These are phyloP conservation scores for Pseudogymnoascus sp. DNA, from an alignment of 2,329 filamentous ascomycete species.

Conservation along the genomic window DNA sequence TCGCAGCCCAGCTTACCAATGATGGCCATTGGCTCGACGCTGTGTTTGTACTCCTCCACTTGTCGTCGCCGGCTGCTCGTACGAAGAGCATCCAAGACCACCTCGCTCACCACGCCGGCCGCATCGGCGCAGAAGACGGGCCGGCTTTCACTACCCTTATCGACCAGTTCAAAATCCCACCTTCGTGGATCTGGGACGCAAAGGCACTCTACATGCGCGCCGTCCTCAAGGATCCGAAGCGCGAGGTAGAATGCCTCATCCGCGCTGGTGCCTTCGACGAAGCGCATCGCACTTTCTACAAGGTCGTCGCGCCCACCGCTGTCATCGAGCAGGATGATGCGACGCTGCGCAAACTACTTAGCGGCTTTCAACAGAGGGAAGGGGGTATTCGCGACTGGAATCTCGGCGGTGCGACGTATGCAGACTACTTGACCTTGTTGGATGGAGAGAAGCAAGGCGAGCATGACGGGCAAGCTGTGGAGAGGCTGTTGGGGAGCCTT, in stretches of 20 bases:
- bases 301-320: constrained; percentile 69
- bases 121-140: constrained; percentile 51
- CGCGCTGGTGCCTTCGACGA: constrained; percentile 67
- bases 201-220: constrained; percentile 75
- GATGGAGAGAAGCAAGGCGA: constrained; percentile 34
- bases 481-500: constrained; percentile 47
- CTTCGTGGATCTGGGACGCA: constrained; percentile 76
- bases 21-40: constrained; percentile 61
- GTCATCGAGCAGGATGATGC: constrained; percentile 77
- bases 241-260: constrained; percentile 72
- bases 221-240: constrained; percentile 56
- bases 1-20: constrained; percentile 53
- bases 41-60: constrained; percentile 68
- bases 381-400: constrained; percentile 63
- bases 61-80: constrained; percentile 55
- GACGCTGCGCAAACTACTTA: constrained; percentile 58
- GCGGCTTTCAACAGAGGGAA: constrained; percentile 58
- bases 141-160: constrained; percentile 51
- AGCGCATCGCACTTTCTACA: constrained; percentile 75
- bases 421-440: constrained; percentile 47
- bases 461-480: constrained; percentile 39
- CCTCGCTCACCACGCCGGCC: constrained; percentile 60
- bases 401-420: constrained; percentile 71
- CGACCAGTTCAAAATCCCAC: constrained; percentile 60
- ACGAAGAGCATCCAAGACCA: constrained; percentile 62